These are phyloP conservation scores for Fraxinus sp. DNA, from an alignment of 305 asterid species.

Conservation along the genomic window DNA sequence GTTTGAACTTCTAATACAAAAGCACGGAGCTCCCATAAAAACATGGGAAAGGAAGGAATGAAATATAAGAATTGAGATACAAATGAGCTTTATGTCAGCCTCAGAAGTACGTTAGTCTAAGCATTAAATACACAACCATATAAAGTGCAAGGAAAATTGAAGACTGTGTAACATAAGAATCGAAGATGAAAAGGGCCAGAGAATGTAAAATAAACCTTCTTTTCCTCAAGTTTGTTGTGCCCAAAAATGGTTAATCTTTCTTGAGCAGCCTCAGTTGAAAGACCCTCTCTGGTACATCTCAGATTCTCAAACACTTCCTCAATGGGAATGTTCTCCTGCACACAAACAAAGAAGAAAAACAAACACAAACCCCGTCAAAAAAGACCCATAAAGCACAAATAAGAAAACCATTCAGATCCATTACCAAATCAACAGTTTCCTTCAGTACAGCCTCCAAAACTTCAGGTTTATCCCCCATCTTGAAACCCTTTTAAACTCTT, in stretches of 20 bases:
- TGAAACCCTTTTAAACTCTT: conserved; percentile 12
- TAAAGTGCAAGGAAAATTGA: background rate
- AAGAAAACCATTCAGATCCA: conserved; percentile 55
- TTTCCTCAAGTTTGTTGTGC: conserved; percentile 96
- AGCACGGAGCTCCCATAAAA: background rate
- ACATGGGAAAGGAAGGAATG: background rate
- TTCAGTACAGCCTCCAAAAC: conserved; percentile 92
- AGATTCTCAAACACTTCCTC: conserved; percentile 95
- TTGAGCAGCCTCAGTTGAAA: conserved; percentile 67
- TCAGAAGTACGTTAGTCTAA: conserved; percentile 8
- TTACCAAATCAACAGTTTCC: conserved; percentile 99
- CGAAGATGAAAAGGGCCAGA: conserved; percentile 12
- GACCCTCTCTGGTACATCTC: conserved; percentile 91
- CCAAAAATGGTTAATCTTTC: conserved; percentile 96
- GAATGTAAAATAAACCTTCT: conserved; percentile 52
- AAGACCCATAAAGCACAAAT: conserved; percentile 19
- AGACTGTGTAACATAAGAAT: conserved; percentile 11
- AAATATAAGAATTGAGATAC: background rate
- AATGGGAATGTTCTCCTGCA: conserved; percentile 90
- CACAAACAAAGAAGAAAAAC: conserved; percentile 7
- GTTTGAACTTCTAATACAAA: conserved; percentile 8
- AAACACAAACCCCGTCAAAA: conserved; percentile 25
- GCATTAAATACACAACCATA: conserved; percentile 25
- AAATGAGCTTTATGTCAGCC: conserved; percentile 8
- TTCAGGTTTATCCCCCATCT: conserved; percentile 90